Base-by-base conservation (phyloP, 73 alveolate species). In the Paramecium tetraurelia region DNA sequence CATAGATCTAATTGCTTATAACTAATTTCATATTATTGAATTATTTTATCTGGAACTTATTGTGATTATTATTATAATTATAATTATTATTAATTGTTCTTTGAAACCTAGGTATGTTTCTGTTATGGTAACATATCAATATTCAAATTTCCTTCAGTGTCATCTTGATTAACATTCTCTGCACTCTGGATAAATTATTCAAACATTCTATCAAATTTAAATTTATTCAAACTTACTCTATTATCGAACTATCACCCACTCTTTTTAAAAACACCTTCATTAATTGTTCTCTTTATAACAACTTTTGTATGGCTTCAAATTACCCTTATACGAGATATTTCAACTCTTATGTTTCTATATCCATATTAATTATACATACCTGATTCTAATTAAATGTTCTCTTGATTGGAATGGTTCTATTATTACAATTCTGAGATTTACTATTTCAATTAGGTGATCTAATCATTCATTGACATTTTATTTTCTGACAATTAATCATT, bases 241-340 rank as follows among this genome's bases (percentile, higher is more conserved):
- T 80, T 8, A 80, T 80, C 2, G 90, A 80, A 46, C 76, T 80
- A 80, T 77, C 89, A 38, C 89, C 89, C 12, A 77, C 89, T 21
- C 89, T 38, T 77, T 77, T 77, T 35, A 77, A 68, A 41, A 77
- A 77, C 12, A 43, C 90, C 29, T 80, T 80, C 90, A 80, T 80
- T 80, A 80, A 80, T 46, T 80, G 27, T 80, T 80, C 90, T 80
- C 90, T 80, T 48, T 80, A 31, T 35, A 80, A 48, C n/a, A 80
- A 35, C 46, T 80, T 80, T 44, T 43, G 7, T 11, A 80, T 80
- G 7, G 90, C 90, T 80, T 80, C 76, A 27, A 80, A 80, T 80
- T 80, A 48, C 2, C 90, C 90, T 80, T 80, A 80, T 10, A 80
- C 89, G 4, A 77, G 40, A 31, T 41, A 77, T 40, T 77, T 77